Evolutionary conservation across 192 early-diverging fungal species (phyloP).

Genomic region (Dissophora globulifera): DNA sequence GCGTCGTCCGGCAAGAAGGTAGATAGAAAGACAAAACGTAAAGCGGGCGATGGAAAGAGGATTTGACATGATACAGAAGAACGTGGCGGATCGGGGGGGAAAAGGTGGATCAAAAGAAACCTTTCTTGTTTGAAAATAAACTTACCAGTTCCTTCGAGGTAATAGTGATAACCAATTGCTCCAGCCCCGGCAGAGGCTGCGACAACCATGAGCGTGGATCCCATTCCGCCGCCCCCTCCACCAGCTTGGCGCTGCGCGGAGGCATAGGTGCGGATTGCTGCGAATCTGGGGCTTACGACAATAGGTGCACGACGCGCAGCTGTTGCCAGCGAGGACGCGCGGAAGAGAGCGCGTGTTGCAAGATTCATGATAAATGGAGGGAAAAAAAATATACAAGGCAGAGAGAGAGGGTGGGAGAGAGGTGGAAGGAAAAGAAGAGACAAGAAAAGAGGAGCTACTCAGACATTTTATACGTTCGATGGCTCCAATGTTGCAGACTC

Average conservation of each 20-base stretch:
- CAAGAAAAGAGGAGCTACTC: background rate
- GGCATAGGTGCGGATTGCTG: conserved; percentile 9
- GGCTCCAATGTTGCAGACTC: too few species aligned
- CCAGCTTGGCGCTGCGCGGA: background rate
- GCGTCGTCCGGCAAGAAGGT: too few species aligned
- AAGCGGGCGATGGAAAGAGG: too few species aligned
- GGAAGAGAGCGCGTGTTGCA: conserved; percentile 3
- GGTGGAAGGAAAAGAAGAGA: background rate
- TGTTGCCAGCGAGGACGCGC: conserved; percentile 1
- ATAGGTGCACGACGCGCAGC: background rate
- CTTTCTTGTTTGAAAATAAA: too few species aligned
- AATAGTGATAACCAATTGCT: conserved; percentile 13
- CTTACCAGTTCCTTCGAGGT: background rate
- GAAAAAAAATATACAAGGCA: background rate
- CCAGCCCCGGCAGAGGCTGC: conserved; percentile 6
- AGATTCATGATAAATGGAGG: background rate
- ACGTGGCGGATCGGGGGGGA: too few species aligned
- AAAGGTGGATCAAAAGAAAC: too few species aligned
- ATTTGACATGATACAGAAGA: too few species aligned
- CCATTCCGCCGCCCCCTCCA: conserved; percentile 4
- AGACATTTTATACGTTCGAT: too few species aligned
- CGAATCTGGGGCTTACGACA: background rate
- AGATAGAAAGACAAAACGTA: too few species aligned
- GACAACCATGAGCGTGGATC: conserved; percentile 2
- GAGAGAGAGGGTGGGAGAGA: background rate